Percentiles rank a stretch among this genome's conserved stretches.
These are phyloP conservation scores for Diaporthe citri DNA, from an alignment of 2,329 filamentous ascomycete species.

Conservation along the genomic window DNA sequence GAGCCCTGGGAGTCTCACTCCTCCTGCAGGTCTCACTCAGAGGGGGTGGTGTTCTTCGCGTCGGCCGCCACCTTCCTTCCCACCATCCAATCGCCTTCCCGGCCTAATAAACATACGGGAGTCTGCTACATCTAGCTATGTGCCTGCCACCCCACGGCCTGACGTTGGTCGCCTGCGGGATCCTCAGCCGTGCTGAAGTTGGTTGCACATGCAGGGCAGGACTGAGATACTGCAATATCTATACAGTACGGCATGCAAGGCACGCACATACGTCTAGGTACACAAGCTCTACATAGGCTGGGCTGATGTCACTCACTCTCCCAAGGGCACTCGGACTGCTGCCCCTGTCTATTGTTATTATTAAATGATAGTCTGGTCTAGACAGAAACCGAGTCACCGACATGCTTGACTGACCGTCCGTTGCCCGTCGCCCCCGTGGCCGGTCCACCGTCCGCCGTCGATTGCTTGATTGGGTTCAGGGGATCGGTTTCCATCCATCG, in stretches of 20 bases:
- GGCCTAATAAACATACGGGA: not conserved
- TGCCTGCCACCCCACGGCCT: not conserved
- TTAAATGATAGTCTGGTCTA: not conserved
- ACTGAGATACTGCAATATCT: not conserved
- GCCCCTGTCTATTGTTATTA: constrained; percentile 19
- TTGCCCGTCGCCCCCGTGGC: not conserved
- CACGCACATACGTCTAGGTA: constrained; percentile 6
- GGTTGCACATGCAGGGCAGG: not conserved
- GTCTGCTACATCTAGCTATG: not conserved
- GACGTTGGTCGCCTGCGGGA: constrained; percentile 5
- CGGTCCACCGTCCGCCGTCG: constrained; percentile 3
- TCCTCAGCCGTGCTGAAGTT: constrained; percentile 22
- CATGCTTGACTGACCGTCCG: not conserved
- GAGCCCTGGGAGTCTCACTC: not conserved
- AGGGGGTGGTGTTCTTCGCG: not conserved
- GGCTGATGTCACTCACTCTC: constrained; percentile 29
- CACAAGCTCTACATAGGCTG: constrained; percentile 8
- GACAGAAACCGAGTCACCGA: constrained; percentile 14
- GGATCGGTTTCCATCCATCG: constrained; percentile 6
- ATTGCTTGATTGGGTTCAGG: constrained; percentile 20
- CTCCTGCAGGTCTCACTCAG: constrained; percentile 24
- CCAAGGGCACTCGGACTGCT: constrained; percentile 9
- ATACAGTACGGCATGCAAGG: constrained; percentile 29
- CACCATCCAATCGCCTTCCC: not conserved
- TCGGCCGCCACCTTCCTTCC: not conserved